Evolutionary conservation across 2,329 filamentous ascomycete genomes (phyloP).

Genomic region (Penicillium paneum): DNA sequence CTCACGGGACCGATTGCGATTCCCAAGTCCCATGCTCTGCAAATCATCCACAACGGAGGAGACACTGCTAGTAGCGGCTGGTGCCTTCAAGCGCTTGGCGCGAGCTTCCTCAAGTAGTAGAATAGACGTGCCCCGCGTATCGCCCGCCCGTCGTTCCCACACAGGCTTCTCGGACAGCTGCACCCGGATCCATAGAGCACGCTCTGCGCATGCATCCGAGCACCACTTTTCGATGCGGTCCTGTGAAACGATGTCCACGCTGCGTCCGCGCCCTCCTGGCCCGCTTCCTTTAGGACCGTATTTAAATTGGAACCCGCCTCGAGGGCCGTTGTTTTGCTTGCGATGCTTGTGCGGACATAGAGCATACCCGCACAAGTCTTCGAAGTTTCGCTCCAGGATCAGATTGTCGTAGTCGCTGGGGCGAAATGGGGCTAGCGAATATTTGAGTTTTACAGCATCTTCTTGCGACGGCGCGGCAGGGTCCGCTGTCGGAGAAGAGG

Average conservation of each 20-base stretch:
- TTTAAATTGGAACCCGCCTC: conserved; percentile 66
- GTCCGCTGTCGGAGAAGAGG: conserved; percentile 52
- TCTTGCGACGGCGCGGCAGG: conserved; percentile 53
- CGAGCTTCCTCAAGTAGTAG: conserved; percentile 64
- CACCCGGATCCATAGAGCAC: conserved; percentile 80
- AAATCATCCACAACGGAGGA: conserved; percentile 26
- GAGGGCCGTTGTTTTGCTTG: conserved; percentile 48
- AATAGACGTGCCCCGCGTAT: conserved; percentile 50
- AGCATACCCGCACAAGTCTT: conserved; percentile 76
- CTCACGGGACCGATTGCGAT: conserved; percentile 25
- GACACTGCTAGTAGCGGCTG: conserved; percentile 19
- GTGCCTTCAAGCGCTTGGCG: conserved; percentile 15
- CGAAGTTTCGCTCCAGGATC: conserved; percentile 82
- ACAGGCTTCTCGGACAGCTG: conserved; percentile 82
- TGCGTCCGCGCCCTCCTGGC: conserved; percentile 48
- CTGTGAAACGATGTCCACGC: conserved; percentile 63
- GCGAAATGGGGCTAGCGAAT: conserved; percentile 69
- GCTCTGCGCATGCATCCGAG: conserved; percentile 70
- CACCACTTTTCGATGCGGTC: conserved; percentile 85
- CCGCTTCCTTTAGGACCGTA: conserved; percentile 51
- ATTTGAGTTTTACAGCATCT: conserved; percentile 65
- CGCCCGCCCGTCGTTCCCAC: conserved; percentile 68
- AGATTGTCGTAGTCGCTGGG: conserved; percentile 86
- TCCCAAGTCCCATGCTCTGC: conserved; percentile 27
- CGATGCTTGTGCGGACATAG: conserved; percentile 68